Base-by-base conservation (phyloP, 2,329 filamentous ascomycete species). In the Xylariaceae sp. region DNA sequence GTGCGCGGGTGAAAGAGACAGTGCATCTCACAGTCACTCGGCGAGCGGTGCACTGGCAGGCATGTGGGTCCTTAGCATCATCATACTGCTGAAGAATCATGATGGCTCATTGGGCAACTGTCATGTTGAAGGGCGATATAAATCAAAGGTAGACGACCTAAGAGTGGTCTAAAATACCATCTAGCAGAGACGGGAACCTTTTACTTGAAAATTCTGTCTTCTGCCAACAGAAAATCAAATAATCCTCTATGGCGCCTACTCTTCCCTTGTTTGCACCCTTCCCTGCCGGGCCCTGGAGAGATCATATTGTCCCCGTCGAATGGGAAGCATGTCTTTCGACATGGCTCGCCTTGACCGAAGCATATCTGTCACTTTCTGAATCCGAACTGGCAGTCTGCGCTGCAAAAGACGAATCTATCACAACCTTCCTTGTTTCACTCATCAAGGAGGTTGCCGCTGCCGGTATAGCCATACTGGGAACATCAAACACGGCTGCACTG, bases 241-340 rank as follows among this genome's bases (percentile, higher is more conserved):
- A n/a, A n/a, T n/a, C n/a, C n/a, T n/a, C n/a, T 40, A 74, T 74
- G 70, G 57, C 66, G 32, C 50, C 62, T 57, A 61, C 69, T 43
- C 69, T 91, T 39, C 89, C 89, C 34, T 76, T 83, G 25, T 76
- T 96, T 66, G 89, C 86, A 46, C 79, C 86, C 17, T 90, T 93
- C 57, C 92, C 91, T 16, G 77, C 83, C 50, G 70, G 78, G 25
- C 70, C 73, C 44, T 82, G 89, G 70, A 82, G 82, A 59, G 76
- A 78, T 54, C 77, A 77, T 55, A 77, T 95, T 48, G 72, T 76
- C 32, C 68, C 81, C 3, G 68, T 75, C 40, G 88, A 95, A 67
- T 95, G 90, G 90, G 75, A 85, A 53, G 74, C 79, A 23, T 89
- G 86, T 62, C 70, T 94, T 37, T 79, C 86, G 52, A 83, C 88